Evolutionary conservation across 1,284 basidiomycete genomes (phyloP).

Genomic region (Vanrija sp.): DNA sequence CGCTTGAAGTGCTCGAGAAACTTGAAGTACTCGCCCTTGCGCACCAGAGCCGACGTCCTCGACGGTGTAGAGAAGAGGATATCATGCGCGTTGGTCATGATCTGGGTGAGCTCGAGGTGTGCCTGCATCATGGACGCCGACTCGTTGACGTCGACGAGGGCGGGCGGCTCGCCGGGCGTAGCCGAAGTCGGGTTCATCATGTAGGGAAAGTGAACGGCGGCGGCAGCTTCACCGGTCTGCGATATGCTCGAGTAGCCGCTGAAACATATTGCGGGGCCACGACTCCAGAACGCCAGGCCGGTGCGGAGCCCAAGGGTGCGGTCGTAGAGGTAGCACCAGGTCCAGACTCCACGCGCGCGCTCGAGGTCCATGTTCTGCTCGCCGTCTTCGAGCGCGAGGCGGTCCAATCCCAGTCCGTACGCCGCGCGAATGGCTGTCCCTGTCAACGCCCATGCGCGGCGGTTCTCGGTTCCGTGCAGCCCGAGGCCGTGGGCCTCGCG

Average conservation of each 20-base stretch:
- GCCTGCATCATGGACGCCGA: conserved; percentile 42
- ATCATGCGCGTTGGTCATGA: conserved; percentile 51
- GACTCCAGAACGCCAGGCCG: conserved; percentile 50
- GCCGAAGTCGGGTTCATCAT: conserved; percentile 21
- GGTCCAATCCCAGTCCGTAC: conserved; percentile 45
- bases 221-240: conserved; percentile 43
- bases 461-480: conserved; percentile 45
- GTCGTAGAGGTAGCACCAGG: conserved; percentile 52
- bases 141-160: conserved; percentile 18
- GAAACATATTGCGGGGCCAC: conserved; percentile 49
- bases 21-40: conserved; percentile 50
- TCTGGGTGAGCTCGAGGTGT: conserved; percentile 48
- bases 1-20: conserved; percentile 44
- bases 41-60: conserved; percentile 44
- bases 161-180: neutral
- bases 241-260: conserved; percentile 42
- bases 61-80: conserved; percentile 48
- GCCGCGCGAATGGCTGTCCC: conserved; percentile 47
- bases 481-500: conserved; percentile 22
- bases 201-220: conserved; percentile 46
- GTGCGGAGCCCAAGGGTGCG: conserved; percentile 48
- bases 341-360: conserved; percentile 49
- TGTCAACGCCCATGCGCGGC: conserved; percentile 48
- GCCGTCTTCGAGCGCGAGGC: conserved; percentile 40
- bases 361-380: conserved; percentile 39